Base-by-base conservation (phyloP, 805 yeast species). In the Saccharomycopsis microspora region DNA sequence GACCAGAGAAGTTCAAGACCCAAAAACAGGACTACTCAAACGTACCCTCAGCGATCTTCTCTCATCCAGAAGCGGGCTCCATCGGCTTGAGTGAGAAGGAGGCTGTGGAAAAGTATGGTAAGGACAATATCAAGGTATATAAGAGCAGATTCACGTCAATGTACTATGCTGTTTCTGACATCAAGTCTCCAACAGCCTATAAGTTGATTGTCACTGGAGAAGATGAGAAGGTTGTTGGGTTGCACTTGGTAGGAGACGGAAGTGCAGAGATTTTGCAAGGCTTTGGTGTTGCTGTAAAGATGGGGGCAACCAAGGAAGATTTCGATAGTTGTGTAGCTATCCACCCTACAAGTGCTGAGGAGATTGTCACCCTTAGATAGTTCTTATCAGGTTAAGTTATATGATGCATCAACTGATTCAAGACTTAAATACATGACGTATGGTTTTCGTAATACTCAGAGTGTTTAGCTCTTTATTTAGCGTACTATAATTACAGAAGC, bases 341-440 rank as follows among this genome's bases (percentile, higher is more conserved):
- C 62, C 99, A 93, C 64, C 99, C 99, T 54, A 93, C 98, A 1
- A 79, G 94, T 55, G 98, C 98, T 39, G 99, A 93, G 70, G 99
- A 93, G 69, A 67, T 93, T 44, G 99, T 93, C 37, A 93, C 99
- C 28, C 68, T 85, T 77, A 44, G 51, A 44, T 48, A 35, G 41
- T 19, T 19, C 19, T 19, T 19, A 19, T 19, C 19, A 19, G 19
- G 19, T 19, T 19, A 2, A 19, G 19, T 19, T 19, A 19, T 19
- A 19, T 19, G 19, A 19, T 19, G 19, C 19, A 19, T 19, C 19
- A 19, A 19, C 19, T 19, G 19, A 19, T 19, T 19, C 19, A 19
- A 19, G 19, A 19, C 19, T 19, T 19, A 19, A 19, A 19, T 19
- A 19, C 19, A 19, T 19, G 19, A 19, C 19, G 19, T 19, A 19